A percentile compares a stretch with the other conserved stretches of the same genome.
Evolutionary conservation across 2,329 filamentous ascomycete species (phyloP).

Genomic region (Cordyceps tenuipes): DNA sequence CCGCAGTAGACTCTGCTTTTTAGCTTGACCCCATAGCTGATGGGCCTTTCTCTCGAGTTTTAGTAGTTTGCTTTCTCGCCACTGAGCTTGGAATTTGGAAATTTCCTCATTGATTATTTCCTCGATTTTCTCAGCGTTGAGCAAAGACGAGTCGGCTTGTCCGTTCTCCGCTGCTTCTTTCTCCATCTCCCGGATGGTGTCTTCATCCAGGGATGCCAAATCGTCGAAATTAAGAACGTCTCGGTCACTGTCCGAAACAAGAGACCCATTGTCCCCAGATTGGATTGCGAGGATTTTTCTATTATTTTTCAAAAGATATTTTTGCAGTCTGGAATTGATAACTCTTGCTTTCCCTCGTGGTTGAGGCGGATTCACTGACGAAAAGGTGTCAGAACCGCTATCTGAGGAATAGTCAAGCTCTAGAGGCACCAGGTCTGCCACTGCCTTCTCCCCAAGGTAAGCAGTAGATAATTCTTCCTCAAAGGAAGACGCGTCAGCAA

Average conservation of each 20-base stretch:
- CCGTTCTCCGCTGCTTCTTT: slow-evolving; percentile 37
- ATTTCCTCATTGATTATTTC: slow-evolving; percentile 47
- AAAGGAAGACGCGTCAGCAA: neutral
- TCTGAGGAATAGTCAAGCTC: neutral
- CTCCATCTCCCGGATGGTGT: slow-evolving; percentile 54
- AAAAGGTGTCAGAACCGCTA: neutral
- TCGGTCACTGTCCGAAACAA: slow-evolving; percentile 20
- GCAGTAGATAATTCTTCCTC: slow-evolving; percentile 16
- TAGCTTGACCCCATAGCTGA: slow-evolving; percentile 52
- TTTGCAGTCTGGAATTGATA: slow-evolving; percentile 32
- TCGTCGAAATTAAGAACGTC: slow-evolving; percentile 37
- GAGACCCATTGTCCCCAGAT: neutral
- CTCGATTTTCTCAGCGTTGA: slow-evolving; percentile 28
- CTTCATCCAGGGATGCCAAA: slow-evolving; percentile 36
- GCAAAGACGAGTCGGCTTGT: neutral
- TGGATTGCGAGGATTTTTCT: slow-evolving; percentile 12
- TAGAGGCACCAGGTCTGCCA: slow-evolving; percentile 18
- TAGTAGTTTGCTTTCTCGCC: slow-evolving; percentile 51
- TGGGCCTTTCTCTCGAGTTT: slow-evolving; percentile 49
- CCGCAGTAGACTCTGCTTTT: slow-evolving; percentile 27
- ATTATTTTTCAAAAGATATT: slow-evolving; percentile 27
- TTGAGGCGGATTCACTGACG: slow-evolving; percentile 14
- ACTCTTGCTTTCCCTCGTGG: slow-evolving; percentile 37
- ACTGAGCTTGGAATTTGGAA: slow-evolving; percentile 39
- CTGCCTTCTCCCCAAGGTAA: slow-evolving; percentile 28